Base-by-base conservation (phyloP, 2,329 filamentous ascomycete species). In the Hymenoscyphus occultus region DNA sequence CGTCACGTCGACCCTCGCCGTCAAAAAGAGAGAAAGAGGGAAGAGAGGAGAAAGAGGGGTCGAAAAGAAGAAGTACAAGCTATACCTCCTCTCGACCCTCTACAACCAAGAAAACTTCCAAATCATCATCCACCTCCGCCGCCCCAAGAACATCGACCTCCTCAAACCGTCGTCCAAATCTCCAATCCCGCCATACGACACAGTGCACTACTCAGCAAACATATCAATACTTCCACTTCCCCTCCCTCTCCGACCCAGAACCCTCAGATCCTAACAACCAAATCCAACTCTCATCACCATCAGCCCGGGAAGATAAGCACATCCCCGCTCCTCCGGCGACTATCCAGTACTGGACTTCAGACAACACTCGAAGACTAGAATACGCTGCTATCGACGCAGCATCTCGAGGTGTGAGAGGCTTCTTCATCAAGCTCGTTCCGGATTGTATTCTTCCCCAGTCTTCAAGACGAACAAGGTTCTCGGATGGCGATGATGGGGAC, bases 371-470 rank as follows among this genome's bases (percentile, higher is more conserved):
- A 3, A 80, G 85, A 12, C 79, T 88, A 3, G 86, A 89, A 77
- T 89, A 89, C 70, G 86, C 86, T 0, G 86, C 86, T 63, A 89
- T 89, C 51, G 86, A 89, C 60, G 85, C 86, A 0, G 85, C 86
- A 1, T 83, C 81, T 42, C 80, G 80, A 1, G 86, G 86, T 4
- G 79, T 89, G 39, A 82, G 82, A 68, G 86, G 86, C 13, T 89
- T 86, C 83, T 71, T 87, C 40, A 79, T 83, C 73, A 80, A 82
- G 84, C 69, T 88, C 7, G 78, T 89, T 3, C 86, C 86, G 0
- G 84, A 86, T 66, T 89, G 86, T 75, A 83, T 89, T 64, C 76
- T 85, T 1, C 82, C 85, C 13, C 78, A 78, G 60, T 78, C 78
- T 40, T 77, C 76, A 59, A 77, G 82, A 51, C 80, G 82, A 59